Evolutionary conservation across 1,139 yeast species (phyloP), one percentile per base, ranked within the genome.

Genomic region (Pichia kudriavzevii): DNA sequence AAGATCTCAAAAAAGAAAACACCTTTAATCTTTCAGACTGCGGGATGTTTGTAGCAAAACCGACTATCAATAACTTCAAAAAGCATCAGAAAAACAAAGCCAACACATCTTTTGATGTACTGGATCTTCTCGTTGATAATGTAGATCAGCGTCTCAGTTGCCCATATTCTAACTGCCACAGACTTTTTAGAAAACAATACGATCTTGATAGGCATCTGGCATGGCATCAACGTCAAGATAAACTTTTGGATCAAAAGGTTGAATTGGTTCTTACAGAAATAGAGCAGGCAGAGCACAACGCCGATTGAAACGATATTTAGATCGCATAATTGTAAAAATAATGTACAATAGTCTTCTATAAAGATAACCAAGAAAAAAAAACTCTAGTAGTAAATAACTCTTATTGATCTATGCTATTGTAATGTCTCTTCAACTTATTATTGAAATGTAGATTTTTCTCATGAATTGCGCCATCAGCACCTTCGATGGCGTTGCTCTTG

Each of bases 361-460:
- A n/a, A n/a, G n/a, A n/a, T n/a, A n/a, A n/a, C n/a, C n/a, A n/a
- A n/a, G n/a, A n/a, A n/a, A n/a, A n/a, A n/a, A n/a, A n/a, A n/a
- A n/a, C n/a, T n/a, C n/a, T n/a, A n/a, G n/a, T n/a, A n/a, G n/a
- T n/a, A n/a, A n/a, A n/a, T 7, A 5, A 11, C 15, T 25, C 11
- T 17, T 15, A 30, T 22, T 30, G 22, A 10, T 30, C 18, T n/a
- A 30, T 7, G 4, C 21, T 12, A 7, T 27, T 25, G 17, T 35
- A 70, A 43, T 67, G 70, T 31, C 88, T 60, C 38, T 75, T 66
- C 45, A 85, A 61, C 50, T 82, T 82, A 55, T 70, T 72, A 58
- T 84, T 85, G 59, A 84, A 85, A 50, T 79, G 81, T 50, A 70
- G 72, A 64, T 85, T 85, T 57, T 79, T 80, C 41, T 80, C 88